phyloP scores from a whole-genome alignment of 345 rosid species.

The Eucalyptus viminalis region DNA sequence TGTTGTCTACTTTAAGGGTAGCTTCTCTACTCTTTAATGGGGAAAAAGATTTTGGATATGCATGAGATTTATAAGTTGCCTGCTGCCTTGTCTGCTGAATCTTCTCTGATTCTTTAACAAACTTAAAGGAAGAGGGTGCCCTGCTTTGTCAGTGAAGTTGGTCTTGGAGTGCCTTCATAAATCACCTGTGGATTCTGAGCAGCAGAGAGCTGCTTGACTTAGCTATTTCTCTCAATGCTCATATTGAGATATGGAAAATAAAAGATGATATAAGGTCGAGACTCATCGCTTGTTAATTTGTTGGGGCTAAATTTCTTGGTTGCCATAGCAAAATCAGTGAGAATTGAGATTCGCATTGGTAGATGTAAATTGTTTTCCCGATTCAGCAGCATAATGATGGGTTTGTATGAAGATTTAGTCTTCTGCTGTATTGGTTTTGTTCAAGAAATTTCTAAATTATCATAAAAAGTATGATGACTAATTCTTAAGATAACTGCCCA shows the following conservation, averaged over 20 bases:
- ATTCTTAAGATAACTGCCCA: background rate
- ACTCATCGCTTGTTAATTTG: background rate
- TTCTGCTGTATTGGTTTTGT: background rate
- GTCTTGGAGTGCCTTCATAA: background rate
- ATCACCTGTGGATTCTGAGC: background rate
- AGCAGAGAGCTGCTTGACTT: background rate
- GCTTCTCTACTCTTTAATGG: background rate
- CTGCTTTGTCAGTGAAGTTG: background rate
- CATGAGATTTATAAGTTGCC: background rate
- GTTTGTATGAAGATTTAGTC: background rate
- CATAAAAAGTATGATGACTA: background rate
- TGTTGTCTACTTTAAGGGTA: background rate
- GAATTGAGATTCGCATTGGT: background rate
- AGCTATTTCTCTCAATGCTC: background rate
- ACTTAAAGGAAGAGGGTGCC: background rate
- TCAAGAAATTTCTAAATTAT: background rate
- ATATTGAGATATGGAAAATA: background rate
- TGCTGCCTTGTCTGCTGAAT: background rate
- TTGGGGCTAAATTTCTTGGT: background rate
- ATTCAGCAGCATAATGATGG: background rate
- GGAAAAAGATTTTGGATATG: background rate
- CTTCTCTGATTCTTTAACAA: background rate
- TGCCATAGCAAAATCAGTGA: background rate
- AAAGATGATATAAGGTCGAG: background rate
- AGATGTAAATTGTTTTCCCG: background rate